Base-by-base conservation (phyloP, 2,329 filamentous ascomycete species). In the Colletotrichum liriopes region DNA sequence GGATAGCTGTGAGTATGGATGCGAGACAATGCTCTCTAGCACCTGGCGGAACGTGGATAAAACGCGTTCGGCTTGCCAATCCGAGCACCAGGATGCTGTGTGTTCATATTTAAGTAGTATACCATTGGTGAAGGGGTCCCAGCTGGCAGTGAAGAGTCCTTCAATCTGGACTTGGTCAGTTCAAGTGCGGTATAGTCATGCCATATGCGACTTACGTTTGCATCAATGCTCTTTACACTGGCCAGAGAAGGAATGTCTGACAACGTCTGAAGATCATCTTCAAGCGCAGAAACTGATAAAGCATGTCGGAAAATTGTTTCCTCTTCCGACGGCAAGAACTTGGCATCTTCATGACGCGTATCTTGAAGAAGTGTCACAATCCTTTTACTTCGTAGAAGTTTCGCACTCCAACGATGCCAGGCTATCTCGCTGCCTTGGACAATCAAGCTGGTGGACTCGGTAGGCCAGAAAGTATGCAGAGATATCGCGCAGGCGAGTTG, bases 61-160 rank as follows among this genome's bases (percentile, higher is more conserved):
- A 5, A 66, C 58, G 11, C 55, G 39, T 60, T 47, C 60, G 8
- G 62, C 67, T 23, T 66, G 47, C 67, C 67, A 70, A 4, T 54
- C 54, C 16, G 67, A 70, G n/a, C 43, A 39, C 20, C 45, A 39
- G 12, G 54, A 43, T 11, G 39, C 20, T 9, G 51, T 39, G 32
- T 66, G 65, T 55, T 70, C 62, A 14, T 62, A 70, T 29, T 37
- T 47, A 23, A 70, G 12, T 26, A 70, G 43, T 6, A 66, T 52
- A 1, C 62, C 47, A 18, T 29, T 63, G 14, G 67, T 51, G 39
- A 70, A 52, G 26, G 63, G 18, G 18, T 70, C 62, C 43, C 45
- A 52, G 3, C 41, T 47, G 11, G 67, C 67, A 7, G 67, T 60
- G n/a, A 70, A 66, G 8, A 65, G 45, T 12, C 37, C 41, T n/a